Evolutionary conservation across 1,284 basidiomycete species (phyloP).

Genomic region (Schizophyllum commune): DNA sequence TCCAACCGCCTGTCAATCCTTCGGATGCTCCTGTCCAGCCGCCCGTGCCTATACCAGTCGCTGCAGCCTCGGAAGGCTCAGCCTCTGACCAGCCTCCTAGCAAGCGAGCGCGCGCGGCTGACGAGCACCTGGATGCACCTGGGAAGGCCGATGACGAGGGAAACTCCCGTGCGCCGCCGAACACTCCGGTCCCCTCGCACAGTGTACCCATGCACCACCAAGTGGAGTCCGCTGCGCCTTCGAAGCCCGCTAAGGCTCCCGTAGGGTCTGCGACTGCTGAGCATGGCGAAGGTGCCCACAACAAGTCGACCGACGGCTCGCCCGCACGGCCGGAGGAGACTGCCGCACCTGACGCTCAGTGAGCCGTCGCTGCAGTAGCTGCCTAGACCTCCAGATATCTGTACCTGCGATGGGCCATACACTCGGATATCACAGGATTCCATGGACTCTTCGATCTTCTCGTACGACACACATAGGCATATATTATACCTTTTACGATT

Average conservation of each 20-base stretch:
- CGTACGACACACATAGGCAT: background rate
- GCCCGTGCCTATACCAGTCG: too few relatives aligned
- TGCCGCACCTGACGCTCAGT: background rate
- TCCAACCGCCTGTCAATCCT: too few relatives aligned
- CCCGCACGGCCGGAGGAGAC: background rate
- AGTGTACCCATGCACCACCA: background rate
- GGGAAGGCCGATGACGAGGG: background rate
- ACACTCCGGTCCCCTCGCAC: background rate
- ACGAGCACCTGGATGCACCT: background rate
- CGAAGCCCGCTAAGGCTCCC: background rate
- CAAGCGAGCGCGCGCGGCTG: background rate
- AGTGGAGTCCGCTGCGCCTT: background rate
- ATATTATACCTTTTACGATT: background rate
- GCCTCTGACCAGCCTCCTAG: background rate
- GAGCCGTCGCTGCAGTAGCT: too few relatives aligned
- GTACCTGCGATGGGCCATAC: too few relatives aligned
- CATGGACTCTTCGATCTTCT: background rate
- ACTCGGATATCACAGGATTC: background rate
- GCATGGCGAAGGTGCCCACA: background rate
- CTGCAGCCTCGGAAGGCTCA: background rate
- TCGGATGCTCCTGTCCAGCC: too few relatives aligned
- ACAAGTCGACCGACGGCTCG: background rate
- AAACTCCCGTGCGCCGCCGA: background rate
- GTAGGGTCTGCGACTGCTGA: too few relatives aligned
- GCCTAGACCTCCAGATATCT: too few relatives aligned